phyloP scores from a whole-genome alignment of 2,329 filamentous ascomycete species.

The Aspergillus oerlinghausenensis region DNA sequence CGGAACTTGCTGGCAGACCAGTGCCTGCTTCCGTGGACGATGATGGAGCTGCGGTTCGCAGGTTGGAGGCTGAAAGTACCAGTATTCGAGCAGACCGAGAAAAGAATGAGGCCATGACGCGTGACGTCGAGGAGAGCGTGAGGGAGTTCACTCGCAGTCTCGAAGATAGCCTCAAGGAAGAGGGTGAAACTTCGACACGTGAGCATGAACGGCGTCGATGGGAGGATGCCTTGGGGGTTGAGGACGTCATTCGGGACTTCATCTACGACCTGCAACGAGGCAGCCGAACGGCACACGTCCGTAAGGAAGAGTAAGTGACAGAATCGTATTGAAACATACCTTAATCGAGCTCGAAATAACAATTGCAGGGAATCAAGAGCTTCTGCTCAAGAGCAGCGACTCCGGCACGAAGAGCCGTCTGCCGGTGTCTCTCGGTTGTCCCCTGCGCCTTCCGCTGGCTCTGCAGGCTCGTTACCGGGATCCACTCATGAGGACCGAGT shows the following conservation, averaged over 20 bases:
- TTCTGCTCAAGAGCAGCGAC: slow-evolving; percentile 47
- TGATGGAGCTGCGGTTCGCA: slow-evolving; percentile 72
- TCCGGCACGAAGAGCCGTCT: slow-evolving; percentile 48
- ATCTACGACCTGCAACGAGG: slow-evolving; percentile 93
- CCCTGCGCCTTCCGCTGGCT: slow-evolving; percentile 46
- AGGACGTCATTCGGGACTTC: slow-evolving; percentile 95
- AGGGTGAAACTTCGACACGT: slow-evolving; percentile 65
- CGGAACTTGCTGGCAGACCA: slow-evolving; percentile 83
- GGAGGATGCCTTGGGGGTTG: slow-evolving; percentile 93
- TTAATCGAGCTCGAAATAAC: slow-evolving; percentile 11
- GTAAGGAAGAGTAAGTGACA: slow-evolving; percentile 53
- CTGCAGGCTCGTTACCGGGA: slow-evolving; percentile 73
- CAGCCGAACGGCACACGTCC: slow-evolving; percentile 69
- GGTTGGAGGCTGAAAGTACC: slow-evolving; percentile 82
- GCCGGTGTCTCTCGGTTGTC: slow-evolving; percentile 40
- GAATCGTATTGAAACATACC: not conserved
- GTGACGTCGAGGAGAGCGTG: slow-evolving; percentile 93
- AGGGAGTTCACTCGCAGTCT: slow-evolving; percentile 79
- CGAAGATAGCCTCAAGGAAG: slow-evolving; percentile 83
- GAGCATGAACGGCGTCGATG: slow-evolving; percentile 90
- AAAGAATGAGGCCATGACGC: slow-evolving; percentile 93
- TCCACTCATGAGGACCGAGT: slow-evolving; percentile 90
- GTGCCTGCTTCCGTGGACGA: slow-evolving; percentile 63
- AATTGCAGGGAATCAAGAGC: slow-evolving; percentile 51
- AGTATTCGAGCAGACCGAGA: slow-evolving; percentile 80